phyloP scores from a whole-genome alignment of 441 rosid genomes.

The Breynia disticha region DNA sequence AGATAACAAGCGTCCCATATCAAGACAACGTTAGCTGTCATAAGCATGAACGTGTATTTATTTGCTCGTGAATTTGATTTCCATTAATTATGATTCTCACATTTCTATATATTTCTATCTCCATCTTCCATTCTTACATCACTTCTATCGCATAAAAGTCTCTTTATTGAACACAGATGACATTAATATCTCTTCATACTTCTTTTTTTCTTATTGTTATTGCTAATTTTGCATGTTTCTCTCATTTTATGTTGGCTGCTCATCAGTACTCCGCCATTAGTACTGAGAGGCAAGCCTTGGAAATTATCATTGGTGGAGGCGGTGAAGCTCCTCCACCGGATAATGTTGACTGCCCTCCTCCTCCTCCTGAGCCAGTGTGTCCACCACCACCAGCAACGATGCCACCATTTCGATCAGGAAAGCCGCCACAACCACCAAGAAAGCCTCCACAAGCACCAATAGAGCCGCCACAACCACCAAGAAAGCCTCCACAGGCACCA shows the following conservation, averaged over 20 bases:
- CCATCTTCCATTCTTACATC: too few species aligned
- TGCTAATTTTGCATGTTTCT: neutral
- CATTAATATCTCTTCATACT: constrained; percentile 6
- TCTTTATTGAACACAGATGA: constrained; percentile 6
- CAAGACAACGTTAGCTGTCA: neutral
- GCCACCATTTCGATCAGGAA: neutral
- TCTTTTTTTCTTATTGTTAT: constrained; percentile 9
- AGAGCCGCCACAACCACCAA: neutral
- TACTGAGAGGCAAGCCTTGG: constrained; percentile 17
- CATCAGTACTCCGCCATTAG: neutral
- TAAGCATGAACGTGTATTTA: neutral
- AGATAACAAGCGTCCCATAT: constrained; percentile 4
- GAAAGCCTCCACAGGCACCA: neutral
- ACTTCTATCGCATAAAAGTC: too few species aligned
- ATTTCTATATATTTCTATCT: neutral
- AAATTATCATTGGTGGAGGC: constrained; percentile 22
- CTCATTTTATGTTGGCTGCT: constrained; percentile 3
- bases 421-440: neutral
- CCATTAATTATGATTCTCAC: constrained; percentile 2
- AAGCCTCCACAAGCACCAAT: neutral
- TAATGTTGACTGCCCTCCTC: constrained; percentile 5
- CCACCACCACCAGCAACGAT: constrained; percentile 1
- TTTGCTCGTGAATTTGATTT: constrained; percentile 11
- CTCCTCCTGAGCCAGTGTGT: constrained; percentile 7
- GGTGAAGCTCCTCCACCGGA: constrained; percentile 13